These are phyloP conservation scores for Parascedosporium putredinis DNA, from an alignment of 2,329 filamentous ascomycete genomes.

Conservation along the genomic window DNA sequence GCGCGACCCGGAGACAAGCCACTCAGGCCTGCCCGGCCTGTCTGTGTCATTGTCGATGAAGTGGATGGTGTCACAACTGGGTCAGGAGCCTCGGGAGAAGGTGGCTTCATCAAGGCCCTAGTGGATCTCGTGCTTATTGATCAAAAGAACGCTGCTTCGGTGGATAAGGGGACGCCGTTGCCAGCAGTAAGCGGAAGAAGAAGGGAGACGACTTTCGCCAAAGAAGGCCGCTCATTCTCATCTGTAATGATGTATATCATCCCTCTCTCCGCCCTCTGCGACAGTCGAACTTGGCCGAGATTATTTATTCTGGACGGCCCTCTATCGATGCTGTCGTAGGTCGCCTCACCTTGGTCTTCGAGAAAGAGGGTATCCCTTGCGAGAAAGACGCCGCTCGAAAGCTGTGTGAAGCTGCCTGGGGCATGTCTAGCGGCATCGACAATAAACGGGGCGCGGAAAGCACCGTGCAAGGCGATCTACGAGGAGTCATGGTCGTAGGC, in stretches of 20 bases:
- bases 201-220: constrained; percentile 82
- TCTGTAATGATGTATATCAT: constrained; percentile 97
- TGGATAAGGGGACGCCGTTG: constrained; percentile 14
- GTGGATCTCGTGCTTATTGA: constrained; percentile 83
- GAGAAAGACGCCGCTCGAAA: constrained; percentile 83
- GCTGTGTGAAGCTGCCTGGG: constrained; percentile 75
- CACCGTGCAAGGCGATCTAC: constrained; percentile 61
- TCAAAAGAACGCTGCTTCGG: constrained; percentile 56
- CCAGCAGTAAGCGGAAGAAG: constrained; percentile 40
- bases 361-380: constrained; percentile 77
- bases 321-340: constrained; percentile 75
- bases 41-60: constrained; percentile 92
- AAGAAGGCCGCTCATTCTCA: constrained; percentile 78
- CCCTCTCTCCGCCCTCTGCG: constrained; percentile 76
- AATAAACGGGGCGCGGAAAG: constrained; percentile 57
- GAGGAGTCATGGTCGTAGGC: constrained; percentile 75
- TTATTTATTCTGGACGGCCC: constrained; percentile 85
- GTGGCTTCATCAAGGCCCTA: constrained; percentile 88
- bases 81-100: constrained; percentile 67
- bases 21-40: constrained; percentile 64
- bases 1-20: constrained; percentile 31
- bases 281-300: constrained; percentile 75
- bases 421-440: constrained; percentile 62
- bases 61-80: constrained; percentile 89
- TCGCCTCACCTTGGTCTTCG: constrained; percentile 74